Conservation (phyloP, 2,329 filamentous ascomycete genomes). For the Aspergillus calidoustus region DNA sequence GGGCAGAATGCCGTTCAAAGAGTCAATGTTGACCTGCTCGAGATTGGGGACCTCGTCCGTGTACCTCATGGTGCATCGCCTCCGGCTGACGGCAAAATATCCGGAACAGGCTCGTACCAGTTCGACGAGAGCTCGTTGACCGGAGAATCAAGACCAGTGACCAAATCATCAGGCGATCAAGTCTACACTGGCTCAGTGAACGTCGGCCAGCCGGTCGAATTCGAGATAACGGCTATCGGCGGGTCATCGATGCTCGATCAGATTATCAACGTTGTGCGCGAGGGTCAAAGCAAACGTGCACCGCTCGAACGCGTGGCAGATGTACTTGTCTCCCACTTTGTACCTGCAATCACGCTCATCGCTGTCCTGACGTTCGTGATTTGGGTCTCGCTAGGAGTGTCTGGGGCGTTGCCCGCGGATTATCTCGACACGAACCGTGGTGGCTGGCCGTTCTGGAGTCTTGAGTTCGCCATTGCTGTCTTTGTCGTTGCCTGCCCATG, state of each 20-base stretch:
- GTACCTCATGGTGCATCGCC: conserved; percentile 81
- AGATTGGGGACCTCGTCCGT: conserved; percentile 73
- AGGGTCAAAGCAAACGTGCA: conserved; percentile 54
- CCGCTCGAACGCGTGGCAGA: conserved; percentile 55
- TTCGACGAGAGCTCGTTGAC: conserved; percentile 94
- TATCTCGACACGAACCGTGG: conserved; percentile 56
- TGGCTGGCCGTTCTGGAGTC: conserved; percentile 57
- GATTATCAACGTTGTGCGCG: conserved; percentile 54
- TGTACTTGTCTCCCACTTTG: conserved; percentile 54
- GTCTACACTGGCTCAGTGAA: conserved; percentile 55
- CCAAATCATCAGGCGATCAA: conserved; percentile 47
- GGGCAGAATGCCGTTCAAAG: conserved; percentile 35
- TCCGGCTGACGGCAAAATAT: conserved; percentile 75
- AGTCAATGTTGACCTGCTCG: conserved; percentile 70
- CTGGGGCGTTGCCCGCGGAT: conserved; percentile 51
- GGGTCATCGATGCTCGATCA: conserved; percentile 56
- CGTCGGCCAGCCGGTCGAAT: conserved; percentile 49
- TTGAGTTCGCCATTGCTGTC: conserved; percentile 76
- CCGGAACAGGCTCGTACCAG: conserved; percentile 59
- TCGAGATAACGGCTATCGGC: conserved; percentile 50
- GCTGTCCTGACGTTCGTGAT: conserved; percentile 53
- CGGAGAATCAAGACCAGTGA: conserved; percentile 53
- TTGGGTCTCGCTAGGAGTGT: conserved; percentile 52
- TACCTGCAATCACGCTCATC: conserved; percentile 54
- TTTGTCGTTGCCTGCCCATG: conserved; percentile 88